These are phyloP conservation scores for Ajuga chamaepitys DNA, from an alignment of 257 asterid species.

Conservation along the genomic window DNA sequence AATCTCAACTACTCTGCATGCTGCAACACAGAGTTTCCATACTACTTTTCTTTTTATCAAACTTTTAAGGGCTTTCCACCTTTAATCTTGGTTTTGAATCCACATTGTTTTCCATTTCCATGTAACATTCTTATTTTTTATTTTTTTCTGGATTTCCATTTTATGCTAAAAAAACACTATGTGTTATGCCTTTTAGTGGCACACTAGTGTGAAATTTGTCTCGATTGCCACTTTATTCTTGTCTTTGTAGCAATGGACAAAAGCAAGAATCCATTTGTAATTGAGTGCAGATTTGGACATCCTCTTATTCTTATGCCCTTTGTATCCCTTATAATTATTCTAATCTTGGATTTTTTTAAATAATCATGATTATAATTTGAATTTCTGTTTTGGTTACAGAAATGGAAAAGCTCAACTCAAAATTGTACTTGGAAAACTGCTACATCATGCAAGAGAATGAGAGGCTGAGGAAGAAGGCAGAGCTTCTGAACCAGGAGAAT, in stretches of 20 bases:
- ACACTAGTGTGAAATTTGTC: conserved; percentile 25
- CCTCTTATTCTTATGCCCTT: conserved; percentile 4
- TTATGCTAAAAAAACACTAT: no score
- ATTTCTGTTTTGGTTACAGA: background rate
- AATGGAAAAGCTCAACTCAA: conserved; percentile 76
- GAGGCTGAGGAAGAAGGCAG: conserved; percentile 70
- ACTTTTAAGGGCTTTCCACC: background rate
- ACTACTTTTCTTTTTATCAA: background rate
- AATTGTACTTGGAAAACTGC: conserved; percentile 63
- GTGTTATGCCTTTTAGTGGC: no score
- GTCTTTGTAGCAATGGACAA: conserved; percentile 36
- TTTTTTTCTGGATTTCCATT: no score
- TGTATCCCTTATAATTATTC: background rate
- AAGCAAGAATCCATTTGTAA: conserved; percentile 44
- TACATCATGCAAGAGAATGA: conserved; percentile 74
- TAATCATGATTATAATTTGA: no score
- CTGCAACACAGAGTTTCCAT: background rate
- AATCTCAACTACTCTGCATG: conserved; percentile 9
- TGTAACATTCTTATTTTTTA: background rate
- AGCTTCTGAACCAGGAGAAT: conserved; percentile 75
- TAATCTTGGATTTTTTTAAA: no score
- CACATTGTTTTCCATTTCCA: no score
- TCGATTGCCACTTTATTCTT: conserved; percentile 36
- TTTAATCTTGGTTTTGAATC: no score
- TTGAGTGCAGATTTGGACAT: conserved; percentile 44